Evolutionary conservation across 768 basidiomycete genomes (phyloP).

Genomic region (Pleurotus eryngii): DNA sequence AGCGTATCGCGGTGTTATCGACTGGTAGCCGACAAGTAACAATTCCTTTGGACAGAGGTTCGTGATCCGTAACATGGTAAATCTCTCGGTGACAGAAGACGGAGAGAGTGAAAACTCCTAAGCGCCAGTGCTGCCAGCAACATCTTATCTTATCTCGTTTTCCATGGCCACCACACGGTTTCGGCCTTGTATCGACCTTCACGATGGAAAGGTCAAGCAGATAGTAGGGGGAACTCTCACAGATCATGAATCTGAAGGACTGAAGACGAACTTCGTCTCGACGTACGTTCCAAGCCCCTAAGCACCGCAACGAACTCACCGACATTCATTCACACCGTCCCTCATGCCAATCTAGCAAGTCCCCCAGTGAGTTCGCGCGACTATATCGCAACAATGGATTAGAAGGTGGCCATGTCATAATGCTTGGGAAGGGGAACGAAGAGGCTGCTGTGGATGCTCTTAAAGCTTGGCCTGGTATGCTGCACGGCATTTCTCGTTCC

Average conservation of each 20-base stretch:
- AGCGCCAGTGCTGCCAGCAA: neutral
- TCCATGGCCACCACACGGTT: slow-evolving; percentile 35
- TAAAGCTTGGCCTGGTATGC: slow-evolving; percentile 74
- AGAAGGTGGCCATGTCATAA: slow-evolving; percentile 92
- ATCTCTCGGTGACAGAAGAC: neutral
- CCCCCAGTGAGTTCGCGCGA: slow-evolving; percentile 74
- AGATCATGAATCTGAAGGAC: slow-evolving; percentile 50
- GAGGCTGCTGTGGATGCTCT: slow-evolving; percentile 84
- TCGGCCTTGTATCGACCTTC: slow-evolving; percentile 95
- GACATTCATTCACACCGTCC: slow-evolving; percentile 9
- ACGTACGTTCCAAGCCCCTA: slow-evolving; percentile 46
- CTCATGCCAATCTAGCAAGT: slow-evolving; percentile 47
- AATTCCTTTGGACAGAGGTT: slow-evolving; percentile 5
- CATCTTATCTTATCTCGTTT: neutral
- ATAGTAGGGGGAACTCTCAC: slow-evolving; percentile 95
- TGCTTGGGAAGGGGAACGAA: slow-evolving; percentile 89
- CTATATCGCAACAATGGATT: slow-evolving; percentile 72
- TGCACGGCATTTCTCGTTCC: neutral
- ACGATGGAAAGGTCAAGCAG: slow-evolving; percentile 95
- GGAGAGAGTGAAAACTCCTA: neutral
- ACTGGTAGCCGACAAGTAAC: slow-evolving; percentile 2
- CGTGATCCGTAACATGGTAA: neutral
- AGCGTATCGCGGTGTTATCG: neutral
- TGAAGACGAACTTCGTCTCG: slow-evolving; percentile 90
- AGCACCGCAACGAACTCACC: neutral